Evolutionary conservation across 2,329 filamentous ascomycete species (phyloP), one percentile per base, ranked within the genome.

Genomic region (Pseudogymnoascus sp.): DNA sequence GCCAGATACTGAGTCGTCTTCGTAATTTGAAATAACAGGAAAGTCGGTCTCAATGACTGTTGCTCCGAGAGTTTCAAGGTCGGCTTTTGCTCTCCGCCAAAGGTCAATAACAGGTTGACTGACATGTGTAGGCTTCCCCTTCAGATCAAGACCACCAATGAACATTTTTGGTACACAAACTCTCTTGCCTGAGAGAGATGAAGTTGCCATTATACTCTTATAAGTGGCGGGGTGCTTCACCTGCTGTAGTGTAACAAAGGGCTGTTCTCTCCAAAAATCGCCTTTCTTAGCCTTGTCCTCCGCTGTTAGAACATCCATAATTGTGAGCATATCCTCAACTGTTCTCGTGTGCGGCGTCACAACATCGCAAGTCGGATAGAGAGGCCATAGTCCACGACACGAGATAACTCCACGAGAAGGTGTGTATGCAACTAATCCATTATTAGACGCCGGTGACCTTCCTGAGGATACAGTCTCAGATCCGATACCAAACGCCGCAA

Each of bases 391-490:
- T 0, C 83, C 83, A 1, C 82, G 75, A 7, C 79, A 77, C 1
- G 81, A 79, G 14, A 86, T 73, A 0, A 81, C 65, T 0, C 81
- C 81, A 40, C 79, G 75, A 0, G 81, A 84, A 0, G 83, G 82
- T 0, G 84, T 82, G 62, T 85, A 85, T 0, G 78, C 82, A 0
- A 85, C 75, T 2, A 85, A 70, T 0, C 75, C 79, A 67, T 85
- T 85, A 66, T 85, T 85, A 0, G 79, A 82, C 0, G 82, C 82
- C 0, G 83, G 83, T 2, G 80, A 80, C 2, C 83, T 75, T 0
- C 84, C 83, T 0, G 81, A 84, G 0, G 80, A 82, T 0, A 85
- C 80, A 0, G 83, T 83, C 69, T 86, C 84, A 2, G 76, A 78
- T 0, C 78, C 83, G 62, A 85, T 73, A 0, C 80, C 82, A 64